Evolutionary conservation across 768 basidiomycete species (phyloP), one percentile per base, ranked within the genome.

Genomic region (Kwoniella bestiolae): DNA sequence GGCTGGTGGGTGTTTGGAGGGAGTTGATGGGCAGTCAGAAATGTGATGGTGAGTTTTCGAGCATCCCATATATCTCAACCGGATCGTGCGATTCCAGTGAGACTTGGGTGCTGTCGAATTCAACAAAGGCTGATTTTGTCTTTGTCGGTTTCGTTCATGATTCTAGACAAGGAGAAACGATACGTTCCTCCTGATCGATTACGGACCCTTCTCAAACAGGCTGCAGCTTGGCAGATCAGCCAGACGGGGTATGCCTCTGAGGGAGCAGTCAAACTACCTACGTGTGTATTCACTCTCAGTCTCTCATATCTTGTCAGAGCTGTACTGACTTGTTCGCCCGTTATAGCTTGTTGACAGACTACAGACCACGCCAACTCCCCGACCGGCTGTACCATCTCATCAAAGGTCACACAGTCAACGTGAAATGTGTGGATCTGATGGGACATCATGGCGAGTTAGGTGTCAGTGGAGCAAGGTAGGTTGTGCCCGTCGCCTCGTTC

Each of bases 171-270:
- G 21, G 66, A 57, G n/a, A 63, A 55, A 38, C 31, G 55, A 47
- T 61, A 61, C 50, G 56, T 68, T 2, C 69, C 72, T 8, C 69
- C 69, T 5, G 59, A 68, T 53, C 29, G 74, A 18, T 63, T 81
- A 28, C 50, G 65, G 23, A 66, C 64, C 21, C 63, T 81, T 2
- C 57, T 81, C 31, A 70, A 63, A 21, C 80, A 81, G 55, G 80
- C 80, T 16, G 77, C 70, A 0, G 72, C 76, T 1, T 79, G 76
- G 71, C 80, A 81, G 56, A 69, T 79, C 8, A 45, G 64, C 45
- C 62, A 62, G 8, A 47, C 67, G 7, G 49, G 59, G 18, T 50
- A 51, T 18, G 45, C 34, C 14, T 58, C 65, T 18, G 44, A 38
- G 11, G 51, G 62, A n/a, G 38, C 72, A 38, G 14, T 60, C 3